Conservation (phyloP, 768 basidiomycete genomes). For the Tylopilus subfusipes region DNA sequence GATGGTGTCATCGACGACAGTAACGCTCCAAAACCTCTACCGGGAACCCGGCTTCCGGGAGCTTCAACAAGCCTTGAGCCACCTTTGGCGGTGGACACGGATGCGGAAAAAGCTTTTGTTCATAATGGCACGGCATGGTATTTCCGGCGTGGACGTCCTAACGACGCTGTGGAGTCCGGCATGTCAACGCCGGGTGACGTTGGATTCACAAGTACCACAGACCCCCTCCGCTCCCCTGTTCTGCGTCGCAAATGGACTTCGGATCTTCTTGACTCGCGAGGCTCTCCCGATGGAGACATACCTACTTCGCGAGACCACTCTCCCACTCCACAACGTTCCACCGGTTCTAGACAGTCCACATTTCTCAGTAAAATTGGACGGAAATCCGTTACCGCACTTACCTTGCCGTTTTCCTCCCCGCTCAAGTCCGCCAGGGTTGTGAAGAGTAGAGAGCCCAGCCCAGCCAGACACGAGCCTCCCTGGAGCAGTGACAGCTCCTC, state of each 20-base stretch:
- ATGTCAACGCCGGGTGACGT: conserved; percentile 31
- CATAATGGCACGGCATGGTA: conserved; percentile 50
- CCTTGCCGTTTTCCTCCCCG: conserved; percentile 34
- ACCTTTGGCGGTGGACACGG: conserved; percentile 74
- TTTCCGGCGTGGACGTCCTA: conserved; percentile 47
- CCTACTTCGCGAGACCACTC: conserved; percentile 7
- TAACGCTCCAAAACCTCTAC: conserved; percentile 20
- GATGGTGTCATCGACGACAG: conserved; percentile 24
- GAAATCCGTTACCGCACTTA: conserved; percentile 44
- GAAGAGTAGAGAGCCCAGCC: conserved; percentile 25
- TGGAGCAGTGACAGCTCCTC: conserved; percentile 66
- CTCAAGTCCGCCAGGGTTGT: conserved; percentile 21
- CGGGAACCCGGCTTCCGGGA: conserved; percentile 16
- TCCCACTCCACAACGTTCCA: conserved; percentile 5
- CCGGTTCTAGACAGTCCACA: conserved; percentile 22
- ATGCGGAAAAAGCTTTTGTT: conserved; percentile 69
- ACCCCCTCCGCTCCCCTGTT: conserved; percentile 39
- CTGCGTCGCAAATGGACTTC: conserved; percentile 50
- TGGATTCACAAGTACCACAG: conserved; percentile 27
- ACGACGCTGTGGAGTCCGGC: conserved; percentile 29
- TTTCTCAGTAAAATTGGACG: conserved; percentile 44
- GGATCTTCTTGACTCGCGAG: conserved; percentile 37
- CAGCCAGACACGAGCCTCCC: conserved; percentile 32
- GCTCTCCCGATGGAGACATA: conserved; percentile 16
- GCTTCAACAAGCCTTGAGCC: conserved; percentile 41